Evolutionary conservation across 2,329 filamentous ascomycete genomes (phyloP).

Genomic region (Xylaria multiplex): DNA sequence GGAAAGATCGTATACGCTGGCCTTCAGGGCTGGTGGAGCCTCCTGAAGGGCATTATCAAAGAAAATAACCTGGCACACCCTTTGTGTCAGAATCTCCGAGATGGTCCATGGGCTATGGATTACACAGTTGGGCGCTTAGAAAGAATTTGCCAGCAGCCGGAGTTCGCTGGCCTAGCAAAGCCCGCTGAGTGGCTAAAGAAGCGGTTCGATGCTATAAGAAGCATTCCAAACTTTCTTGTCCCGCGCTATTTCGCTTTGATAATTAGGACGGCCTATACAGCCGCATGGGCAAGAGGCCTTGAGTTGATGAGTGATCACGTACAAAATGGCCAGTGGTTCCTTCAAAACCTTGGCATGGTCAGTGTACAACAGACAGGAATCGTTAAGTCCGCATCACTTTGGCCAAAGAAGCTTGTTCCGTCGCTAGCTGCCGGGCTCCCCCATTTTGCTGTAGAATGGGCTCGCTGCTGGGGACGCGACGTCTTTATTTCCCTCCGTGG

Average conservation of each 20-base stretch:
- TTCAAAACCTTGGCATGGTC: slow-evolving; percentile 89
- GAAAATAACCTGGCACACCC: slow-evolving; percentile 94
- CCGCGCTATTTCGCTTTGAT: slow-evolving; percentile 94
- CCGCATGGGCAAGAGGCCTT: slow-evolving; percentile 80
- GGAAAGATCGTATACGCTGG: slow-evolving; percentile 92
- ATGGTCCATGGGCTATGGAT: slow-evolving; percentile 92
- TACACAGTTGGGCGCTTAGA: slow-evolving; percentile 85
- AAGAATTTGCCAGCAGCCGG: slow-evolving; percentile 70
- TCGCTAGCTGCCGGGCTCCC: slow-evolving; percentile 91
- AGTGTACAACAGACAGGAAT: slow-evolving; percentile 90
- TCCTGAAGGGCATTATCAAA: slow-evolving; percentile 82
- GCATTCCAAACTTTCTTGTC: slow-evolving; percentile 86
- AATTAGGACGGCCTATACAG: slow-evolving; percentile 86
- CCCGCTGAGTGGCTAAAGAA: slow-evolving; percentile 82
- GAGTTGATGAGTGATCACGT: slow-evolving; percentile 83
- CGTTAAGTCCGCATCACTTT: slow-evolving; percentile 89
- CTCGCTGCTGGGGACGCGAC: slow-evolving; percentile 95
- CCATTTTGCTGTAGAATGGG: slow-evolving; percentile 94
- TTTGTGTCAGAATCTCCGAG: slow-evolving; percentile 89
- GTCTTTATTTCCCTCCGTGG: slow-evolving; percentile 96
- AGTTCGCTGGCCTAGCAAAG: slow-evolving; percentile 70
- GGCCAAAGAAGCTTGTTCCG: slow-evolving; percentile 84
- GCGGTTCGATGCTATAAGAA: slow-evolving; percentile 85
- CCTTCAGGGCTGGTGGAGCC: slow-evolving; percentile 98
- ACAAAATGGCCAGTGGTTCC: slow-evolving; percentile 83